phyloP scores from a whole-genome alignment of 345 rosid species.

The Punica granatum region DNA sequence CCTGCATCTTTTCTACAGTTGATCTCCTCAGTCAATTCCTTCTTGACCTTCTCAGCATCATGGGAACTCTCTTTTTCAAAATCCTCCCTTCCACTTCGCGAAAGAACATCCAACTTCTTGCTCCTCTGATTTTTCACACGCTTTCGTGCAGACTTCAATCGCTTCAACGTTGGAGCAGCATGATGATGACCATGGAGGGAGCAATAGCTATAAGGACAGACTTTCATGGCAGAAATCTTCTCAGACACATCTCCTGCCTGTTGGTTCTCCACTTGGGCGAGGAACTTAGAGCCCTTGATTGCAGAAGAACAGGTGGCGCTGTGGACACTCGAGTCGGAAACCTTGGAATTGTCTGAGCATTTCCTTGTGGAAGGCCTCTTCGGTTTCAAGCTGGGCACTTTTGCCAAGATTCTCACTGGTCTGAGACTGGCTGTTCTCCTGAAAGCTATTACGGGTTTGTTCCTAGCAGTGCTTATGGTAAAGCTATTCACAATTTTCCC shows the following conservation, averaged over 20 bases:
- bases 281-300: conserved; percentile 58
- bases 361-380: conserved; percentile 25
- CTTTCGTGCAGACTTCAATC: conserved; percentile 58
- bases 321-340: conserved; percentile 19
- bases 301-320: conserved; percentile 80
- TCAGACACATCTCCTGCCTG: conserved; percentile 24
- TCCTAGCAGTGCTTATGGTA: conserved; percentile 20
- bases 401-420: conserved; percentile 33
- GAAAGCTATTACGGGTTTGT: conserved; percentile 18
- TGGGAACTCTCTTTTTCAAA: conserved; percentile 7
- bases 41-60: background rate
- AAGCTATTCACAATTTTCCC: conserved; percentile 2
- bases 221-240: conserved; percentile 23
- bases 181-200: conserved; percentile 79
- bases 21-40: background rate
- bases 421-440: conserved; percentile 28
- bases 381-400: conserved; percentile 41
- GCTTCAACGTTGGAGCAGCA: conserved; percentile 43
- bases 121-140: conserved; percentile 42
- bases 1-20: background rate
- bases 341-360: conserved; percentile 11
- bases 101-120: conserved; percentile 27
- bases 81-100: conserved; percentile 12
- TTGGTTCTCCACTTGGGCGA: conserved; percentile 23
- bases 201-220: conserved; percentile 73